phyloP scores from a whole-genome alignment of 2,329 filamentous ascomycete genomes.

The Tolypocladium amazonense region DNA sequence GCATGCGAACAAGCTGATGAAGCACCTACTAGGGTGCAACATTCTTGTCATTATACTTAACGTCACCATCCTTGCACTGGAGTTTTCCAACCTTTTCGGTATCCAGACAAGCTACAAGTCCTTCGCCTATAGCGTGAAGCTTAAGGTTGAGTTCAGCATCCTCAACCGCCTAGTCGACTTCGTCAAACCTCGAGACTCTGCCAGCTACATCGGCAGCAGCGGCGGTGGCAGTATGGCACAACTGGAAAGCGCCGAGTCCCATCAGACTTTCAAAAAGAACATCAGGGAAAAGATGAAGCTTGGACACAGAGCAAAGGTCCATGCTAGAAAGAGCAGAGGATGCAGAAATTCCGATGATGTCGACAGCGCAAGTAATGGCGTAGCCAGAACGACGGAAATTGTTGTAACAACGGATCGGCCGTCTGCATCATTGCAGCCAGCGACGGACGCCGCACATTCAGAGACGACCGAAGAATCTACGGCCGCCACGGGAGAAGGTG shows the following conservation, averaged over 20 bases:
- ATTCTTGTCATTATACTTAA: not conserved
- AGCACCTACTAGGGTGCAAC: not conserved
- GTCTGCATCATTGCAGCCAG: not conserved
- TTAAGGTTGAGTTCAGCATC: conserved; percentile 27
- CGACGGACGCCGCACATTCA: not conserved
- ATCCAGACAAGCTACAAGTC: conserved; percentile 12
- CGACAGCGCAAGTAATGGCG: not conserved
- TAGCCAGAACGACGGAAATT: not conserved
- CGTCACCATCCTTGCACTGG: not conserved
- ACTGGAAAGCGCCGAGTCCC: not conserved
- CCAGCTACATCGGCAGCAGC: not conserved
- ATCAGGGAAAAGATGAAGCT: not conserved
- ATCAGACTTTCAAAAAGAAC: not conserved
- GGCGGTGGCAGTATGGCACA: not conserved
- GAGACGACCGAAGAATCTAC: not conserved
- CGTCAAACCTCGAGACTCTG: not conserved
- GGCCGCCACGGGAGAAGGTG: not conserved
- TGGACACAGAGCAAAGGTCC: not conserved
- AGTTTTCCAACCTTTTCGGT: conserved; percentile 25
- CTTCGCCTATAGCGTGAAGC: conserved; percentile 23
- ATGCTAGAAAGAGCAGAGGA: not conserved
- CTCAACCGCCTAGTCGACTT: conserved; percentile 21
- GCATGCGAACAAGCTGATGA: not conserved
- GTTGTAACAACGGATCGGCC: not conserved
- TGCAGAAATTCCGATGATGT: not conserved